These are phyloP conservation scores for Plantago coronopus DNA, from an alignment of 305 asterid species.

Conservation along the genomic window DNA sequence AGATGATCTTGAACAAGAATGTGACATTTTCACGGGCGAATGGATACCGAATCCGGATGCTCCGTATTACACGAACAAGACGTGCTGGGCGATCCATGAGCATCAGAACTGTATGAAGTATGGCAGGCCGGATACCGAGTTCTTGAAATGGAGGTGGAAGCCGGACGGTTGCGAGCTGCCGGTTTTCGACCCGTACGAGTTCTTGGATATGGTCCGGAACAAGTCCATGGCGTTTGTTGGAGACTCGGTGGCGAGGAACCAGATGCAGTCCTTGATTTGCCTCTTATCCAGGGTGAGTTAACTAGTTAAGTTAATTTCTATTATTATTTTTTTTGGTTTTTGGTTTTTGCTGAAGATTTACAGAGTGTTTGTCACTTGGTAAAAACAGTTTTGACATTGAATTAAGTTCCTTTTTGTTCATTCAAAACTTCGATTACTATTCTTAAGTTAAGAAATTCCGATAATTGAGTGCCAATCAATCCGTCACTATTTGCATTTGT, in stretches of 20 bases:
- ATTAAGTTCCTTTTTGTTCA: too few species aligned
- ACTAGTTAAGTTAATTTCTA: background rate
- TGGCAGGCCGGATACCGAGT: slow-evolving; percentile 63
- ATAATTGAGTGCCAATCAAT: too few species aligned
- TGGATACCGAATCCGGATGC: slow-evolving; percentile 60
- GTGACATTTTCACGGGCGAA: slow-evolving; percentile 64
- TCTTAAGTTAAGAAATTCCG: too few species aligned
- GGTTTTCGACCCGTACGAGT: slow-evolving; percentile 41
- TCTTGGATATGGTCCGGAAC: slow-evolving; percentile 43
- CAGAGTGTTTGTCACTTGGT: too few species aligned
- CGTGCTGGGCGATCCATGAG: slow-evolving; percentile 68
- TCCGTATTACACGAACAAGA: slow-evolving; percentile 65
- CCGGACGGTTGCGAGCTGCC: slow-evolving; percentile 56
- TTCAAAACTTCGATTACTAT: too few species aligned
- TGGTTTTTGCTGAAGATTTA: too few species aligned
- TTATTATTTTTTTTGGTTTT: background rate
- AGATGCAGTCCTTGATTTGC: slow-evolving; percentile 74
- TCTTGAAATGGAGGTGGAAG: slow-evolving; percentile 70
- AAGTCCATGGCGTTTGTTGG: slow-evolving; percentile 61
- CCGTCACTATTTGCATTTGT: too few species aligned
- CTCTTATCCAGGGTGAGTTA: slow-evolving; percentile 51
- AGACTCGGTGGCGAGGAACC: slow-evolving; percentile 62
- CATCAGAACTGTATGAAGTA: slow-evolving; percentile 78
- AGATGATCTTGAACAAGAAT: slow-evolving; percentile 24
- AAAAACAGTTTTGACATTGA: too few species aligned